These are phyloP conservation scores for Lactarius akahatsu DNA, from an alignment of 768 basidiomycete species.

Conservation along the genomic window DNA sequence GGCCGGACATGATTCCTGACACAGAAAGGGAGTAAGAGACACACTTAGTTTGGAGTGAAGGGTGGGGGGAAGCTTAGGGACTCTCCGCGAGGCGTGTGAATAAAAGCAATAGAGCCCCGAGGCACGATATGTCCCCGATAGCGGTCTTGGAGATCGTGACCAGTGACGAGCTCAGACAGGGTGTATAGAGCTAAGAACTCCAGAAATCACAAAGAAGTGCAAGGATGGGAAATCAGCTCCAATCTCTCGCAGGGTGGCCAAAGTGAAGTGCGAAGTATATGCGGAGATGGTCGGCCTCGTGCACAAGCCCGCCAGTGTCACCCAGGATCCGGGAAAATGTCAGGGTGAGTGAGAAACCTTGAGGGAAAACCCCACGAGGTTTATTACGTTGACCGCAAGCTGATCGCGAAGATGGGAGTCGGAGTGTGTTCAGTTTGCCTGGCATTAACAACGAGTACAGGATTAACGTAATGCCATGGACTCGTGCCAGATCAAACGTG, in stretches of 20 bases:
- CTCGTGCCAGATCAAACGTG: too few relatives aligned
- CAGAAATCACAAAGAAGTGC: background rate
- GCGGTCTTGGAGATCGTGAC: background rate
- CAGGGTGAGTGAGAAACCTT: background rate
- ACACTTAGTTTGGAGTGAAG: background rate
- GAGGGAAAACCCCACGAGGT: background rate
- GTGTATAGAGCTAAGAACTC: background rate
- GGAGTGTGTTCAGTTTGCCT: background rate
- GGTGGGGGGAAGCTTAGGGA: background rate
- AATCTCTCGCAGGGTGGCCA: background rate
- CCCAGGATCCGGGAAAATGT: background rate
- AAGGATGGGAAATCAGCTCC: background rate
- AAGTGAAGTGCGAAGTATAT: background rate
- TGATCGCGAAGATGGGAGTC: background rate
- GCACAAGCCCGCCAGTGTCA: background rate
- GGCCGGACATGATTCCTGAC: background rate
- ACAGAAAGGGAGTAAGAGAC: background rate
- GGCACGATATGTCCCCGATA: background rate
- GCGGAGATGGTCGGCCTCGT: background rate
- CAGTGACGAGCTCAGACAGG: background rate
- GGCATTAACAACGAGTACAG: too few relatives aligned
- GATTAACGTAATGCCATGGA: too few relatives aligned
- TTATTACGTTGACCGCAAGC: background rate
- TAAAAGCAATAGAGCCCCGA: background rate
- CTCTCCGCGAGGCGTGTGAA: background rate